Base-by-base conservation (phyloP, 2,329 filamentous ascomycete species). In the Ascochyta lentis region DNA sequence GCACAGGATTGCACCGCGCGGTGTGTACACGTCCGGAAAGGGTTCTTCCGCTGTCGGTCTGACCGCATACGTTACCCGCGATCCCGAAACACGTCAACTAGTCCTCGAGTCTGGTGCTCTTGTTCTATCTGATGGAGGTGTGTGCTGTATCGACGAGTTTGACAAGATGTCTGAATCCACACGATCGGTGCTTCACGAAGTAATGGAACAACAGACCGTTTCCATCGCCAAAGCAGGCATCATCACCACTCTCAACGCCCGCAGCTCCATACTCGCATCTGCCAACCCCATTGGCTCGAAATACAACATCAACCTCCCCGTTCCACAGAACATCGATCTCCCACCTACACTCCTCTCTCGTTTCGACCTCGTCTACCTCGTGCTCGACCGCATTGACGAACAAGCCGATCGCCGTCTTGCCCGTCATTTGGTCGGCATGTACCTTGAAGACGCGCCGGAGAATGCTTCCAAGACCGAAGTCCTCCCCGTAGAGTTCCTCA, bases 271-370 rank as follows among this genome's bases (percentile, higher is more conserved):
- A 70, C 86, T 99, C 27, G 95, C 95, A 15, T 98, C 94, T 10
- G 95, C 95, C 76, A 99, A 99, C 73, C 95, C 95, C 1, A 98
- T 99, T 64, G 95, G 95, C 68, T 96, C 92, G 79, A 93, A 96
- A 73, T 99, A 99, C 80, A 98, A 99, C 76, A 90, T 92, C 3
- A 94, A 96, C 69, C 80, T 99, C 23, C 93, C 95, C 0, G 95
- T 99, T 13, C 95, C 95, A 3, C 93, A 98, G 70, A 99, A 99
- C 76, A 99, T 99, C 67, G 95, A 99, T 71, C 86, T 99, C 8
- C 95, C 95, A 0, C 95, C 95, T 0, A 99, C 95, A 0, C 83
- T 99, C 6, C 85, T 99, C 48, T 97, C 93, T 5, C 89, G 95
- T 82, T 99, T 99, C 73, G 95, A 99, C 75, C 82, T 99, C 6